Base-by-base conservation (phyloP, 805 yeast species). In the Lipomyces yamadae region DNA sequence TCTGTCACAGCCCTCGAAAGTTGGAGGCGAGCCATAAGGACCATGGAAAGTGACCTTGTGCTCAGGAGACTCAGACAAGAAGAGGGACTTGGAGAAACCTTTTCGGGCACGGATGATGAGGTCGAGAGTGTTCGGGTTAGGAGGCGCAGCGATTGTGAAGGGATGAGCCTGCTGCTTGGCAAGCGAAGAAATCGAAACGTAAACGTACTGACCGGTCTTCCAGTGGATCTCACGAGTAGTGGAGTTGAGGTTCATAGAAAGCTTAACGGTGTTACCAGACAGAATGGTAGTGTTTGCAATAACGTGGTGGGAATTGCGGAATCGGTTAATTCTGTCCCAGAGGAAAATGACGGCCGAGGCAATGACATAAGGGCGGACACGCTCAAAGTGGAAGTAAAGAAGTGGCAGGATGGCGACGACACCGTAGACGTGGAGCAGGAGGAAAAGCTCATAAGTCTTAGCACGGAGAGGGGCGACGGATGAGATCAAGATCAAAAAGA, bases 31-130 rank as follows among this genome's bases (percentile, higher is more conserved):
- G 13, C 71, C 71, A 61, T 67, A 67, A 29, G 71, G 72, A 30
- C 71, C 71, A 59, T 68, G 71, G 69, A 66, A 68, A 53, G 71
- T 63, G 39, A 75, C 70, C 62, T 68, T 64, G 60, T 70, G 72
- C 61, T 60, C 69, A 24, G 65, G 30, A 37, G 67, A 45, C 67
- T 58, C 64, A 56, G 73, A 68, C 54, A 69, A 57, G 66, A 62
- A 69, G 59, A 66, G 68, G 18, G 67, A 45, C 71, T 63, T 60
- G 62, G 78, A 75, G 68, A 75, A 75, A 50, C 78, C 78, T 53
- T 70, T 64, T 35, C 76, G 67, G 33, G 77, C 77, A 32, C 78
- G 69, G 62, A 75, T 71, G 62, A 75, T 75, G 6, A 75, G 65
- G 60, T 73, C 75, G 42, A 76, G 65, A 8, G 63, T 58, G 62